A percentile compares a stretch with the other conserved stretches of the same genome.
phyloP scores from a whole-genome alignment of 140 eudicot genomes.

The Senecio squalidus region DNA sequence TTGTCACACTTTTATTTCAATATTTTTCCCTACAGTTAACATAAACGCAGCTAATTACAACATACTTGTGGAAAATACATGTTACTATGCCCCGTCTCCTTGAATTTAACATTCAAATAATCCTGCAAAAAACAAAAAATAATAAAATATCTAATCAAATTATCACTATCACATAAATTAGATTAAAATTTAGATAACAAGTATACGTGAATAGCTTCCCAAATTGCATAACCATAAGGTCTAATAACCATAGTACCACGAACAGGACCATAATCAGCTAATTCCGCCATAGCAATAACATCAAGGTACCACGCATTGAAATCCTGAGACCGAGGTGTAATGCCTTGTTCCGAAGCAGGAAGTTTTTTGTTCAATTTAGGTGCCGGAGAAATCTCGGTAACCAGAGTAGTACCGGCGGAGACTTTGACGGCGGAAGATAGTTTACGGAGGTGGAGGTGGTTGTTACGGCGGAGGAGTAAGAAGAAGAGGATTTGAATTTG shows the following conservation, averaged over 20 bases:
- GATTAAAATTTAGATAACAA: neutral
- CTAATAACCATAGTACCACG: slow-evolving; percentile 99
- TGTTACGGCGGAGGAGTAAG: slow-evolving; percentile 26
- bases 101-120: slow-evolving; percentile 82
- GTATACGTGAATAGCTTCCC: slow-evolving; percentile 94
- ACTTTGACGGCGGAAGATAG: slow-evolving; percentile 29
- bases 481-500: slow-evolving; percentile 28
- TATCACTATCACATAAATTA: neutral
- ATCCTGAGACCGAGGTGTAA: slow-evolving; percentile 86
- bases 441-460: slow-evolving; percentile 32
- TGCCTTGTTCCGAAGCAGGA: slow-evolving; percentile 36
- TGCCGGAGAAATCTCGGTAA: slow-evolving; percentile 32
- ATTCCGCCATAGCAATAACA: slow-evolving; percentile 81
- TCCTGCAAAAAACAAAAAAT: slow-evolving; percentile 49
- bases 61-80: slow-evolving; percentile 95
- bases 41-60: neutral
- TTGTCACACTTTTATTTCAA: no score
- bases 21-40: no score
- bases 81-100: slow-evolving; percentile 97
- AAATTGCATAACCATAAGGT: slow-evolving; percentile 96
- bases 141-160: neutral
- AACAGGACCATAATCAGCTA: slow-evolving; percentile 98
- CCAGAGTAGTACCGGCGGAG: slow-evolving; percentile 27
- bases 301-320: slow-evolving; percentile 95
- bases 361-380: slow-evolving; percentile 28